Evolutionary conservation across 1,284 basidiomycete species (phyloP), one percentile per base, ranked within the genome.

Genomic region (Irpex sp.): DNA sequence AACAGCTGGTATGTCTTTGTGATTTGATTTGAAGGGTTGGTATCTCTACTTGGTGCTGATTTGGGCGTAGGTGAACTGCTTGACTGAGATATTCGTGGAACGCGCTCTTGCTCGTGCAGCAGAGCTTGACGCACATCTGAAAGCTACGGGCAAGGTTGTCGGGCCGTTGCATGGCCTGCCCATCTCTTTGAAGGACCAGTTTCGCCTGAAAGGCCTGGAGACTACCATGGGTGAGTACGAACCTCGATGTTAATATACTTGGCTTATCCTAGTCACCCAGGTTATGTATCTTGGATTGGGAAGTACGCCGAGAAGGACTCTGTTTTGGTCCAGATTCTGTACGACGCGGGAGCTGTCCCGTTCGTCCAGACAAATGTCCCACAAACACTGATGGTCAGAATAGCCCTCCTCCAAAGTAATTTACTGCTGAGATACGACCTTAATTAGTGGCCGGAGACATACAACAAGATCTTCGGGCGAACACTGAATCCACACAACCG

Each of bases 311-410:
- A 77, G 38, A 65, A 74, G 34, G 75, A 83, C 66, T 71, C 76
- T 19, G 75, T 77, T 2, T 66, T 82, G 5, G 79, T 79, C 21
- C 77, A 81, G 34, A 73, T 79, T 47, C 70, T 81, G 5, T 71
- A 76, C 61, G 75, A 77, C 8, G 72, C 67, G 15, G 82, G 82
- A 17, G 82, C 81, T 0, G 77, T 83, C 1, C 81, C 78, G 0
- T 83, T 80, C 64, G 79, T 81, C 19, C 76, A 79, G 49, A 84
- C 82, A 1, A 84, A 84, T 61, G 75, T 81, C 3, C 86, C 87
- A 1, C 91, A 95, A 75, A 95, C 93, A 0, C 85, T 96, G 79
- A 68, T 75, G 67, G 73, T 70, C 48, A 55, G 62, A 49, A 44
- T 15, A n/a, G 44, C 37, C n/a, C 13, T 31, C 48, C n/a, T n/a